A percentile compares a stretch with the other conserved stretches of the same genome.
Evolutionary conservation across 2,329 filamentous ascomycete genomes (phyloP).

Genomic region (Mycosphaerelloides madeirae): DNA sequence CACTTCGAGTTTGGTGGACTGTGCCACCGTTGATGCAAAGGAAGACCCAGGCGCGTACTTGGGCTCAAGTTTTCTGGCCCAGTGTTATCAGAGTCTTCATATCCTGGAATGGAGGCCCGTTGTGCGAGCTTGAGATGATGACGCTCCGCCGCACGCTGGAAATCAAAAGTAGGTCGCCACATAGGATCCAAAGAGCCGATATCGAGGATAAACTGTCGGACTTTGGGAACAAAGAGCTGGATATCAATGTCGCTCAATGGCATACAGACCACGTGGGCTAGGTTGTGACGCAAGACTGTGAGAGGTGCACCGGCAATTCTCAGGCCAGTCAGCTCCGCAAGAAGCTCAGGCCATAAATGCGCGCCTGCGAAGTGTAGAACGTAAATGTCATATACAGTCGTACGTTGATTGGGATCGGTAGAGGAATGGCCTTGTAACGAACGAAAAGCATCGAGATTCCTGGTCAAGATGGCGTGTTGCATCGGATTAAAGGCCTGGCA

Average conservation of each 20-base stretch:
- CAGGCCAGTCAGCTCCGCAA: not conserved
- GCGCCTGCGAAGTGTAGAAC: conserved; percentile 7
- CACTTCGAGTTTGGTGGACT: too few species aligned
- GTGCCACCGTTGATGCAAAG: too few species aligned
- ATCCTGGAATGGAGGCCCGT: too few species aligned
- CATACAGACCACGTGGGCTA: conserved; percentile 1
- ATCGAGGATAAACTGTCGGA: not conserved
- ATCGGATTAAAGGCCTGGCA: conserved; percentile 4
- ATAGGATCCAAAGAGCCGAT: too few species aligned
- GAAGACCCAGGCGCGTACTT: too few species aligned
- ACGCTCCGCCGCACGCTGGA: too few species aligned
- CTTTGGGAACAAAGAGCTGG: not conserved
- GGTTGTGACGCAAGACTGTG: conserved; percentile 5
- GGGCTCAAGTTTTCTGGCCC: too few species aligned
- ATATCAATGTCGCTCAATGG: not conserved
- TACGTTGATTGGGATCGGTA: not conserved
- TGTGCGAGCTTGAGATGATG: too few species aligned
- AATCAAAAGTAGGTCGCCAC: too few species aligned
- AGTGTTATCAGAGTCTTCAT: too few species aligned
- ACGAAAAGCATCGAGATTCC: not conserved
- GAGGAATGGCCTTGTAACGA: not conserved
- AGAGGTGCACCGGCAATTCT: not conserved
- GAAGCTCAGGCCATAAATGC: not conserved
- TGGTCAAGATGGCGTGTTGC: conserved; percentile 4
- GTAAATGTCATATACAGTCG: conserved; percentile 1